A percentile compares a stretch with the other conserved stretches of the same genome.
Conservation (phyloP, 208 protist genomes). For the Trypanosoma platydactyli region DNA sequence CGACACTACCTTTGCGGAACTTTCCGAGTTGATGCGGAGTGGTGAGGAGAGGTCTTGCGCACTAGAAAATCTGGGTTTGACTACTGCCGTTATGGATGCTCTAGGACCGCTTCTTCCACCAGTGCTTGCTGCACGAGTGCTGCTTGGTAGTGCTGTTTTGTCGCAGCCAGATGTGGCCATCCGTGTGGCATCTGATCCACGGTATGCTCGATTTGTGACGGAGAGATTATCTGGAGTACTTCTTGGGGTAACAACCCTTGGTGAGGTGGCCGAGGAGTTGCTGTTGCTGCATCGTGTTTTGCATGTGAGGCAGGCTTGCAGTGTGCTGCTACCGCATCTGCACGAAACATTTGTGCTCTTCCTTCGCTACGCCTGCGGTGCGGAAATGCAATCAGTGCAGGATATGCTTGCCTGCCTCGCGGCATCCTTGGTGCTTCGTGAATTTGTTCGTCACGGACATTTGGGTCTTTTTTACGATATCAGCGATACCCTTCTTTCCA, state of each 20-base stretch:
- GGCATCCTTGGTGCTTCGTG: slow-evolving; percentile 42
- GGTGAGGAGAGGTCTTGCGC: slow-evolving; percentile 33
- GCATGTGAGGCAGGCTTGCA: slow-evolving; percentile 27
- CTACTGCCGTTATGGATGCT: slow-evolving; percentile 32
- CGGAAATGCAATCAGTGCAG: slow-evolving; percentile 10
- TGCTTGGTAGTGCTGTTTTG: slow-evolving; percentile 41
- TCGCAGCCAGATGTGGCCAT: slow-evolving; percentile 12
- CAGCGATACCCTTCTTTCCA: slow-evolving; percentile 39
- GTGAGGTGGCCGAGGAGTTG: slow-evolving; percentile 35
- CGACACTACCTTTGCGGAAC: slow-evolving; percentile 47
- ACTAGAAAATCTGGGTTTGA: slow-evolving; percentile 48
- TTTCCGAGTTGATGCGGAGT: slow-evolving; percentile 52
- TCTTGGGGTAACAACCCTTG: slow-evolving; percentile 28
- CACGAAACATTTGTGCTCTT: slow-evolving; percentile 50
- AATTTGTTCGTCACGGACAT: slow-evolving; percentile 29
- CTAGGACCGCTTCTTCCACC: slow-evolving; percentile 34
- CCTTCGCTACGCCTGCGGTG: slow-evolving; percentile 33
- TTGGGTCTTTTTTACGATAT: slow-evolving; percentile 36
- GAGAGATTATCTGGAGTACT: slow-evolving; percentile 36
- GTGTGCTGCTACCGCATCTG: slow-evolving; percentile 5
- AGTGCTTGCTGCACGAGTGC: slow-evolving; percentile 20
- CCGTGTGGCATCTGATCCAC: slow-evolving; percentile 36
- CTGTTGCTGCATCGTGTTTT: slow-evolving; percentile 41
- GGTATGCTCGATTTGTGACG: slow-evolving; percentile 31
- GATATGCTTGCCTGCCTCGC: slow-evolving; percentile 26